phyloP scores from a whole-genome alignment of 2,329 filamentous ascomycete species.

The Fusarium sp. region DNA sequence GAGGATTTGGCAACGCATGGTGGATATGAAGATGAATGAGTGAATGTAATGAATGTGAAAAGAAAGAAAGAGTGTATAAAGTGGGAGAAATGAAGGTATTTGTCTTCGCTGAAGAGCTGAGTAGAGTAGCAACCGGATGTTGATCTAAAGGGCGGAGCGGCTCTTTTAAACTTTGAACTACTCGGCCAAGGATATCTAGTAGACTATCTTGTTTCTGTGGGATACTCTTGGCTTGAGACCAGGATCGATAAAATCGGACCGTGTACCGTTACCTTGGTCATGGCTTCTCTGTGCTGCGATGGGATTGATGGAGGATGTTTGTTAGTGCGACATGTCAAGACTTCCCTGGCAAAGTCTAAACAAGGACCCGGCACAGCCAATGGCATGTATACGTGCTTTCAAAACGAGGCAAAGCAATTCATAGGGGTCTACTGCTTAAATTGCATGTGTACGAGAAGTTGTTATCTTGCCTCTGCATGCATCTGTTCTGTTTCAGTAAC shows the following conservation, averaged over 20 bases:
- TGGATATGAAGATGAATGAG: neutral
- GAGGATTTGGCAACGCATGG: conserved; percentile 43
- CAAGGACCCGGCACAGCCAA: neutral
- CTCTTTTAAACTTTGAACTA: conserved; percentile 36
- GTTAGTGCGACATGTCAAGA: conserved; percentile 8
- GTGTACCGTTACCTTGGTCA: neutral
- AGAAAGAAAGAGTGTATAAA: conserved; percentile 21
- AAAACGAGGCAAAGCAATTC: conserved; percentile 17
- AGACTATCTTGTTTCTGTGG: neutral
- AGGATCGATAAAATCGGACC: neutral
- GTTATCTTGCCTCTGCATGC: conserved; percentile 12
- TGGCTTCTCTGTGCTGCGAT: conserved; percentile 7
- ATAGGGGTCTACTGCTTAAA: conserved; percentile 38
- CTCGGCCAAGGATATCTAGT: neutral
- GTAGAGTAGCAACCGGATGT: neutral
- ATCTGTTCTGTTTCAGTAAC: conserved; percentile 39
- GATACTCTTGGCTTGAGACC: neutral
- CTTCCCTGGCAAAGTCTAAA: conserved; percentile 5
- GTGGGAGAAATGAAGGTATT: conserved; percentile 5
- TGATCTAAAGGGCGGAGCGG: conserved; percentile 19
- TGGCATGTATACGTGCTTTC: conserved; percentile 18
- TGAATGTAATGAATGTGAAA: neutral
- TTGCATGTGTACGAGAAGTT: conserved; percentile 33
- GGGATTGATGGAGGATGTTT: conserved; percentile 7
- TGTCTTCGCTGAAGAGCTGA: conserved; percentile 3